Evolutionary conservation across 1,139 yeast species (phyloP), one percentile per base, ranked within the genome.

Genomic region (Debaryomyces subglobosus): DNA sequence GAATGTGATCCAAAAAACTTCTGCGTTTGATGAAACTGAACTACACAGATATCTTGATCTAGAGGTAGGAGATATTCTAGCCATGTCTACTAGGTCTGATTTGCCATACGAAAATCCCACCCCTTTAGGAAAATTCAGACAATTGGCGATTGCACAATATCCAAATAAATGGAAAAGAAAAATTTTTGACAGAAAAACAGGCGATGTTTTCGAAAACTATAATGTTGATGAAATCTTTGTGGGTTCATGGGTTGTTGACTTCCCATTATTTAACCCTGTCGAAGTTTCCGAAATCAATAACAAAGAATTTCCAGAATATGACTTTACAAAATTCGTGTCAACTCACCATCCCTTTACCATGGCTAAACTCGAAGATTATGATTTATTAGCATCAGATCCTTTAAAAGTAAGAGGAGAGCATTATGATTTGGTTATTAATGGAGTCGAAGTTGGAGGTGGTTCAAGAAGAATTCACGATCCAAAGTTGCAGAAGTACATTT

Each of bases 331-430:
- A 5, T 77, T 75, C 46, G 84, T 80, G 45, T 81, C 98, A 0
- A 92, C 97, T 0, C 99, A 94, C 63, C 99, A 94, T 64, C 99
- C 99, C 5, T 94, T 94, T 68, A 94, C 99, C 0, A 94, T 94
- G 98, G 89, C 86, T 1, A 79, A 85, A 43, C 60, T 82, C 1
- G 83, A 79, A 21, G 96, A 91, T 60, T 86, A 86, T 58, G 81
- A 79, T 0, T 56, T 65, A 3, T 69, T 92, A 4, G 74, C 64
- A 8, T 53, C 72, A 0, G 72, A 74, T 25, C 96, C 96, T 2
- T 68, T 89, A 40, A 61, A 69, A 30, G 94, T 87, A 1, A 77
- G 82, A 43, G 99, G 98, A n/a, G 95, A 89, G 59, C 99, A 95
- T 65, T 94, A 91, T 63, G 99, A 94, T 63, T 70, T 94, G 27